Conservation (phyloP, 23 red algal genomes). For the Gracilaria gracilis region DNA sequence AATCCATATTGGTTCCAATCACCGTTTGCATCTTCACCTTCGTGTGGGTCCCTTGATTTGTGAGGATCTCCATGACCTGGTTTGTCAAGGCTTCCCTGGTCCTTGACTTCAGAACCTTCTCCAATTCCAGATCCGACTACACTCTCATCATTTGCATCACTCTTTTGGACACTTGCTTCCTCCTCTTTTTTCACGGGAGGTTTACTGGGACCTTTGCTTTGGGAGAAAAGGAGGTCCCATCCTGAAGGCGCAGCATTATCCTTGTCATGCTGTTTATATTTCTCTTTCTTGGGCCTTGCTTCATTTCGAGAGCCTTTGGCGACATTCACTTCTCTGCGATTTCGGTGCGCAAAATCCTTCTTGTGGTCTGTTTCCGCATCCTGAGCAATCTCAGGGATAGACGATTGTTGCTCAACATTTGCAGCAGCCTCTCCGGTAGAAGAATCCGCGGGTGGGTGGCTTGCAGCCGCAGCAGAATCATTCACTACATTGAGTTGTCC, state of each 20-base stretch:
- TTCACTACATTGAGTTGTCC: neutral
- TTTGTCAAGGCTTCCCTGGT: neutral
- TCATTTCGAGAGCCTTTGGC: neutral
- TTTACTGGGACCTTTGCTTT: neutral
- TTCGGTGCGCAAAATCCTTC: neutral
- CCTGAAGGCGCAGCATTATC: constrained; percentile 35
- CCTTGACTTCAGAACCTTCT: neutral
- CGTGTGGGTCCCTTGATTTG: neutral
- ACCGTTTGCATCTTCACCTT: neutral
- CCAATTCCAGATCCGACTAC: neutral
- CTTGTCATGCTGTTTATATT: constrained; percentile 29
- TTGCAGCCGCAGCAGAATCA: neutral
- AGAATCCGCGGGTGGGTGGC: neutral
- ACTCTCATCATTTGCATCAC: neutral
- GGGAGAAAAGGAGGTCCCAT: constrained; percentile 62
- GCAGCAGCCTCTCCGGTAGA: neutral
- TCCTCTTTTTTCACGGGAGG: neutral
- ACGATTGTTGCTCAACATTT: neutral
- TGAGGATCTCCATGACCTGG: neutral
- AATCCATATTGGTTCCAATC: constrained; percentile 3
- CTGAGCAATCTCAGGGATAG: neutral
- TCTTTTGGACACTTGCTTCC: neutral
- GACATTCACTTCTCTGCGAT: neutral
- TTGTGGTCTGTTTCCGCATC: neutral
- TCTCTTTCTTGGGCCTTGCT: constrained; percentile 10